Evolutionary conservation across 2,329 filamentous ascomycete species (phyloP).

Genomic region (Hypoxylon sp.): DNA sequence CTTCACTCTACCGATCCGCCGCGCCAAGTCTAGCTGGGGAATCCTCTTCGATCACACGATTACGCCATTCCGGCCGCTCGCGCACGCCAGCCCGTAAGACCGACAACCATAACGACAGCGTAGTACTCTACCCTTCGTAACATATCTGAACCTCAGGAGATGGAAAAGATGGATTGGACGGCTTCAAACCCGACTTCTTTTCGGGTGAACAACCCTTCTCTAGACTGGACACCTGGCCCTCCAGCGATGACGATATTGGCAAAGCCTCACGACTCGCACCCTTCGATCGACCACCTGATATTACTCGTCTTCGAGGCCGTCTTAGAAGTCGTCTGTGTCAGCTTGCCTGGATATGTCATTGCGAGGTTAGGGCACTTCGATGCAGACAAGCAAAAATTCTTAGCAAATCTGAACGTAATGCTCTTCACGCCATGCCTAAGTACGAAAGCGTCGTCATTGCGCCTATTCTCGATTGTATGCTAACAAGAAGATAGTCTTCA

Average conservation of each 20-base stretch:
- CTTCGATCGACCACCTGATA: slow-evolving; percentile 75
- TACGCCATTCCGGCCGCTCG: slow-evolving; percentile 8
- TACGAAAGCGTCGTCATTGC: slow-evolving; percentile 58
- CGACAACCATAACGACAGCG: slow-evolving; percentile 4
- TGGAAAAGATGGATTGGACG: slow-evolving; percentile 50
- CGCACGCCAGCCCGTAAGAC: neutral
- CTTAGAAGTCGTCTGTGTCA: slow-evolving; percentile 77
- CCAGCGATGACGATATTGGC: slow-evolving; percentile 57
- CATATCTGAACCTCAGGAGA: neutral
- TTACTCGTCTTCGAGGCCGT: slow-evolving; percentile 89
- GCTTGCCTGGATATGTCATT: slow-evolving; percentile 91
- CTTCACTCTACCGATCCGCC: slow-evolving; percentile 1
- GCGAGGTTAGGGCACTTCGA: slow-evolving; percentile 93
- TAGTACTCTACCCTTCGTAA: slow-evolving; percentile 1
- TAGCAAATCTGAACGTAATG: slow-evolving; percentile 95
- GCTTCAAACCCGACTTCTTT: slow-evolving; percentile 60
- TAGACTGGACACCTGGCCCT: slow-evolving; percentile 51
- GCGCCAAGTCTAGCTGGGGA: slow-evolving; percentile 8
- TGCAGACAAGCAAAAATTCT: slow-evolving; percentile 94
- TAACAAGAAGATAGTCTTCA: slow-evolving; percentile 77
- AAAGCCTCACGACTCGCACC: slow-evolving; percentile 67
- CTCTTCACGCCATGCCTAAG: slow-evolving; percentile 97
- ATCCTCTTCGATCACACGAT: slow-evolving; percentile 17
- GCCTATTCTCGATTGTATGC: neutral
- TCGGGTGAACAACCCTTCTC: slow-evolving; percentile 53